Base-by-base conservation (phyloP, 768 basidiomycete species). In the Tricholomella constricta region DNA sequence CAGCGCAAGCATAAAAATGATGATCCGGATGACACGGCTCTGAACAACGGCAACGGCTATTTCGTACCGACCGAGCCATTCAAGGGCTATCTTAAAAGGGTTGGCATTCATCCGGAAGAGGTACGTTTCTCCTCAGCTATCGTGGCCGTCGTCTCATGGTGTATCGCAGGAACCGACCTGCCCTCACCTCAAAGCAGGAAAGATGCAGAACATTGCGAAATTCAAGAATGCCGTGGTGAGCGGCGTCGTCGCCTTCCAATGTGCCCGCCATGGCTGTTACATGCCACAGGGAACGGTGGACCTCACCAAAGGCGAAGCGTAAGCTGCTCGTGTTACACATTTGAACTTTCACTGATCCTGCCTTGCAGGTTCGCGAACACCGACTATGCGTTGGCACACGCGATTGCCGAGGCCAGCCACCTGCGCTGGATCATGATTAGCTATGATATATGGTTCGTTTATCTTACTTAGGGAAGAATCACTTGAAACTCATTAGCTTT, bases 201-300 rank as follows among this genome's bases (percentile, higher is more conserved):
- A 52, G 15, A 58, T 69, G 32, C 69, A 69, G 45, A 67, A 67
- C 48, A 37, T 62, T 7, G 49, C 60, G 36, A 67, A 66, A 29
- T 69, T 66, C 53, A 67, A 63, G 37, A 63, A 62, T 45, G 55
- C 60, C 17, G n/a, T n/a, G n/a, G n/a, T n/a, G n/a, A n/a, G n/a
- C n/a, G n/a, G n/a, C n/a, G n/a, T 69, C 1, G 62, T 70, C 6
- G 59, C 61, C 3, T 43, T 69, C 3, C 61, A 66, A 23, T 71
- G 69, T 52, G 65, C 66, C 8, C 59, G 63, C 3, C 67, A 70
- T 52, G 62, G 67, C 7, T 63, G 67, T 38, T 69, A 52, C 37
- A 35, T 62, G 34, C 58, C 51, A 0, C 43, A 60, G 9, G 66
- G 62, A 1, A 60, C 63, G 45, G 66, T 64, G 2, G 65, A 70